phyloP scores from a whole-genome alignment of 2,329 filamentous ascomycete genomes.

The Myotisia sp. region DNA sequence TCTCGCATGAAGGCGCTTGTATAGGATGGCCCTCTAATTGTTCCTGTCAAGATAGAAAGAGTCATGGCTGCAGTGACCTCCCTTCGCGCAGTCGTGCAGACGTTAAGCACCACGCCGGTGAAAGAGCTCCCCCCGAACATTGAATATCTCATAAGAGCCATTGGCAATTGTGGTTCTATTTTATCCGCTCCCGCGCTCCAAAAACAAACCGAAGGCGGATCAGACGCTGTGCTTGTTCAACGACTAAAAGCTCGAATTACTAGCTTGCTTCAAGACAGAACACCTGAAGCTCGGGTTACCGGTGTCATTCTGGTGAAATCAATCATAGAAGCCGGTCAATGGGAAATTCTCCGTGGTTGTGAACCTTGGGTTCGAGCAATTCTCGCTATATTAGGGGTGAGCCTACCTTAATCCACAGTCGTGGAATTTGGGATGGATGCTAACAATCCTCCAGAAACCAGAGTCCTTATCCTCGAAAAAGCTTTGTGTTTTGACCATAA shows the following conservation, averaged over 20 bases:
- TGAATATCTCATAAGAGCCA: conserved; percentile 48
- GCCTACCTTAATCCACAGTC: conserved; percentile 8
- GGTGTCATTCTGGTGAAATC: conserved; percentile 69
- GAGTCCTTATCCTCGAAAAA: conserved; percentile 64
- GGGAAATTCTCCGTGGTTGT: conserved; percentile 61
- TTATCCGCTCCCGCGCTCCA: conserved; percentile 49
- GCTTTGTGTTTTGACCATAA: conserved; percentile 60
- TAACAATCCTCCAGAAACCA: conserved; percentile 44
- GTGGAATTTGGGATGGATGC: not conserved
- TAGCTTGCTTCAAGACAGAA: conserved; percentile 64
- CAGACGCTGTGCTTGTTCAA: conserved; percentile 60
- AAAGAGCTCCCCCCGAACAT: conserved; percentile 60
- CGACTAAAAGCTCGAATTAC: conserved; percentile 68
- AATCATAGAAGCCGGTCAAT: conserved; percentile 66
- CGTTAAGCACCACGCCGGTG: conserved; percentile 55
- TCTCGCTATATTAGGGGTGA: conserved; percentile 56
- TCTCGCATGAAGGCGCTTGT: too few relatives aligned
- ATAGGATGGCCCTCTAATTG: too few relatives aligned
- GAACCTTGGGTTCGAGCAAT: conserved; percentile 67
- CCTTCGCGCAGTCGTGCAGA: conserved; percentile 32
- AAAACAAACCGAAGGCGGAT: conserved; percentile 45
- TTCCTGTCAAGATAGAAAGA: too few relatives aligned
- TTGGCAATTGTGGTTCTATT: conserved; percentile 42
- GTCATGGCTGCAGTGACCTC: conserved; percentile 23
- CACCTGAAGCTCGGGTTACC: conserved; percentile 58